These are phyloP conservation scores for Ogataea ganodermae DNA, from an alignment of 805 yeast species.

Conservation along the genomic window DNA sequence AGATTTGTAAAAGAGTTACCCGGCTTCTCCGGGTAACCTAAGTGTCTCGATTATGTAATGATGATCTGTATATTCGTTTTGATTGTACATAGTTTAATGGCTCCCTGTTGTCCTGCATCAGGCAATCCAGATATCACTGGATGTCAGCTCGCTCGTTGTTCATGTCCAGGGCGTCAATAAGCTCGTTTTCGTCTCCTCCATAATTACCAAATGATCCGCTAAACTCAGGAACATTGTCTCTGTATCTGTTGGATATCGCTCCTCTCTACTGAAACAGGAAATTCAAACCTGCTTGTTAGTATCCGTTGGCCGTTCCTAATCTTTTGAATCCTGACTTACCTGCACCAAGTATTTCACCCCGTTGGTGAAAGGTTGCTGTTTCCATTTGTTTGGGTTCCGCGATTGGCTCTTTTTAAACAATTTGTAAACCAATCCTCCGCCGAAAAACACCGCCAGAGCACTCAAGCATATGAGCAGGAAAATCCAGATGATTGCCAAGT, in stretches of 20 bases:
- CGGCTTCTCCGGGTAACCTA: not conserved
- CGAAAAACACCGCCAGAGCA: slow-evolving; percentile 44
- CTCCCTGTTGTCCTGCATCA: not conserved
- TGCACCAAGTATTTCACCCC: slow-evolving; percentile 9
- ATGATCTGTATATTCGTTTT: not conserved
- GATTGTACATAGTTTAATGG: not conserved
- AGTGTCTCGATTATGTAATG: not conserved
- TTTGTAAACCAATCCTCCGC: slow-evolving; percentile 42
- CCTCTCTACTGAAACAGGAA: slow-evolving; percentile 6
- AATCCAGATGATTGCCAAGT: slow-evolving; percentile 65
- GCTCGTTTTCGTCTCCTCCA: slow-evolving; percentile 42
- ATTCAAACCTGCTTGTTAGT: slow-evolving; percentile 4
- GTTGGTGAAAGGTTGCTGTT: slow-evolving; percentile 5
- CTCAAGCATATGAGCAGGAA: slow-evolving; percentile 52
- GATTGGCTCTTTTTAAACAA: slow-evolving; percentile 29
- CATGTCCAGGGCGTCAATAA: slow-evolving; percentile 40
- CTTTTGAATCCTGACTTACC: slow-evolving; percentile 11
- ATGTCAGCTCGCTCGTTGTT: slow-evolving; percentile 32
- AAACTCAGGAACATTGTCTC: slow-evolving; percentile 23
- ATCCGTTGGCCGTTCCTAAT: not conserved
- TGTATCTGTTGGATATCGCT: slow-evolving; percentile 12
- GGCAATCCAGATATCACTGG: not conserved
- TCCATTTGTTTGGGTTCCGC: slow-evolving; percentile 11
- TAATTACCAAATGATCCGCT: slow-evolving; percentile 36
- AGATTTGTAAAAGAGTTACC: not conserved